A percentile compares a stretch with the other conserved stretches of the same genome.
phyloP scores from a whole-genome alignment of 345 rosid species.

The Raphanus raphanistrum region DNA sequence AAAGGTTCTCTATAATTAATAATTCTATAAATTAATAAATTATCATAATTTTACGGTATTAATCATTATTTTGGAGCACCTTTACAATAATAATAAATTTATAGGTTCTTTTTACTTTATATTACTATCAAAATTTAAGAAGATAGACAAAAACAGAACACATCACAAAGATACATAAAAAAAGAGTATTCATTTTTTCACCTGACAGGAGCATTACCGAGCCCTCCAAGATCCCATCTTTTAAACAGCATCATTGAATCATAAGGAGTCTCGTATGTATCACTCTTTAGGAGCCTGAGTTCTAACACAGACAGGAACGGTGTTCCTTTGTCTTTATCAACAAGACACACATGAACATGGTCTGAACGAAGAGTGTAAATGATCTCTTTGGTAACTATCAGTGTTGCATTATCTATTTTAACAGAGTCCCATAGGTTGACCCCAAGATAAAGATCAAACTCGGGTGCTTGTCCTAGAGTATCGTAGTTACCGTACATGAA shows the following conservation, averaged over 20 bases:
- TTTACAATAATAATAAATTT: too few species aligned
- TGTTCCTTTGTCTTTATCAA: conserved; percentile 41
- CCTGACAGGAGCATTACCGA: conserved; percentile 3
- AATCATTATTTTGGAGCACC: too few species aligned
- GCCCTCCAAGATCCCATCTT: conserved; percentile 12
- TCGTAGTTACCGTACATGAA: conserved; percentile 63
- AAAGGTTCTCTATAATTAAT: too few species aligned
- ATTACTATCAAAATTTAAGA: too few species aligned
- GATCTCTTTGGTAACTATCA: conserved; percentile 15
- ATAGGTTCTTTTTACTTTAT: too few species aligned
- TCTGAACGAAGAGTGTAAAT: conserved; percentile 40
- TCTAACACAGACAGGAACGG: conserved; percentile 57
- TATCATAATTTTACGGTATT: too few species aligned
- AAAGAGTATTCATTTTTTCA: background rate
- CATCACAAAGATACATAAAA: too few species aligned
- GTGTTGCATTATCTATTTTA: conserved; percentile 15
- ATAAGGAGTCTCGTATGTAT: conserved; percentile 16
- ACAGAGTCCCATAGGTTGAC: conserved; percentile 42
- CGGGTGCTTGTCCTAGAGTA: conserved; percentile 15
- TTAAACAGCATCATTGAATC: background rate
- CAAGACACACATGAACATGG: conserved; percentile 46
- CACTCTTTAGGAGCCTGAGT: conserved; percentile 38
- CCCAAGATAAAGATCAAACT: conserved; percentile 55
- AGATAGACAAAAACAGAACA: too few species aligned
- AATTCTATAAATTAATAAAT: too few species aligned